Percentiles rank a stretch among this genome's conserved stretches.
Evolutionary conservation across 306 rosid genomes (phyloP).

Genomic region (Biancaea sappan): DNA sequence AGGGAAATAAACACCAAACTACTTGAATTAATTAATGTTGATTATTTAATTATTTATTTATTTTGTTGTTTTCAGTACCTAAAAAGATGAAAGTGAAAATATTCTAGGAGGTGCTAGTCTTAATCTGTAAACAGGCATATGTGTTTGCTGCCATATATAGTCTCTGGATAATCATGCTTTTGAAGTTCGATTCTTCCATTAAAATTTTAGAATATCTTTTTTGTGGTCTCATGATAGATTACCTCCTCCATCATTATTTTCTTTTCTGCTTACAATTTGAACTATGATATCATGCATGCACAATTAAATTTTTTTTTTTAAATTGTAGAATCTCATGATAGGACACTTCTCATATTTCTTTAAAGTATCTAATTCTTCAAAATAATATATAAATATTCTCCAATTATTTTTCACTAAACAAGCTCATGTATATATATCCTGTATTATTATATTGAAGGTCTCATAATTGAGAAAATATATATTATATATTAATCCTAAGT

Average conservation of each 20-base stretch:
- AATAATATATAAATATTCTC: too few relatives aligned
- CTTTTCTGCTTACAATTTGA: constrained; percentile 28
- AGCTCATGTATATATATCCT: not conserved
- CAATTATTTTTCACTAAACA: not conserved
- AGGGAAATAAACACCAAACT: too few relatives aligned
- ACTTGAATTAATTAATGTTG: too few relatives aligned
- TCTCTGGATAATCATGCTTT: constrained; percentile 23
- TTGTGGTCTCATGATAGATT: constrained; percentile 31
- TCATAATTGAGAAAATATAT: too few relatives aligned
- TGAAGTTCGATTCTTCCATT: constrained; percentile 36
- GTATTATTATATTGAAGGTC: too few relatives aligned
- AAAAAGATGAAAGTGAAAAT: not conserved
- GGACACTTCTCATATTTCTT: not conserved
- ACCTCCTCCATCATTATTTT: constrained; percentile 22
- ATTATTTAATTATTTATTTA: too few relatives aligned
- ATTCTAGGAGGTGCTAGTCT: constrained; percentile 17
- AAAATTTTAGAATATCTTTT: constrained; percentile 33
- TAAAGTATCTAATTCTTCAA: constrained; percentile 1
- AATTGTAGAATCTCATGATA: not conserved
- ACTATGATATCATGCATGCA: constrained; percentile 38
- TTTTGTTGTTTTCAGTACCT: too few relatives aligned
- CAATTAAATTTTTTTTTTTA: too few relatives aligned
- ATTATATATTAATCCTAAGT: too few relatives aligned
- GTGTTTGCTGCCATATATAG: constrained; percentile 13
- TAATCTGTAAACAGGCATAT: constrained; percentile 29